Evolutionary conservation across 2,329 filamentous ascomycete species (phyloP).

Genomic region (Tolypocladium album): DNA sequence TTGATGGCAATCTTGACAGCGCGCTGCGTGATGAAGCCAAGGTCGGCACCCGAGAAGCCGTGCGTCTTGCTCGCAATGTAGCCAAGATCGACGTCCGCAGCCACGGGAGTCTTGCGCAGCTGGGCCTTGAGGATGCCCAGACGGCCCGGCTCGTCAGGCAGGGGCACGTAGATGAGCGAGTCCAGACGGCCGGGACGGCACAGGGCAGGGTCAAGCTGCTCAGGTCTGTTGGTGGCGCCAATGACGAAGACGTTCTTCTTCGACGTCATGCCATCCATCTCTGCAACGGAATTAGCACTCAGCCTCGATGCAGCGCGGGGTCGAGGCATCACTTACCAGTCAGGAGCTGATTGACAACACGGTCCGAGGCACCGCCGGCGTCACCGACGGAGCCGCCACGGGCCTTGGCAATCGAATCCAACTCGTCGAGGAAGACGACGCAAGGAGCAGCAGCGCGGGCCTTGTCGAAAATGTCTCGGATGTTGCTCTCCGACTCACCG

Average conservation of each 20-base stretch:
- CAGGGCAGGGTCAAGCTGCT: constrained; percentile 95
- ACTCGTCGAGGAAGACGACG: constrained; percentile 95
- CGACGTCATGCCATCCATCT: constrained; percentile 99
- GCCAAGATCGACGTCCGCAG: constrained; percentile 73
- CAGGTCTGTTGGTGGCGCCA: constrained; percentile 94
- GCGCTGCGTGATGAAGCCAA: constrained; percentile 97
- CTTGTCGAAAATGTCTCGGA: constrained; percentile 99
- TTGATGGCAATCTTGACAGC: constrained; percentile 99
- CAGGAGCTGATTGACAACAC: constrained; percentile 98
- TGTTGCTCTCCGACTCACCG: constrained; percentile 99
- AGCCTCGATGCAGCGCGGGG: no score
- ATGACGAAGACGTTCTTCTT: constrained; percentile 99
- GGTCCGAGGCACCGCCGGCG: constrained; percentile 95
- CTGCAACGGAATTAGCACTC: constrained; percentile 38
- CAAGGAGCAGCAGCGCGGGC: constrained; percentile 95
- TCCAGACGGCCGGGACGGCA: constrained; percentile 98
- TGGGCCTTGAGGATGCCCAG: constrained; percentile 87
- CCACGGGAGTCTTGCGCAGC: constrained; percentile 94
- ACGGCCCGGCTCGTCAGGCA: constrained; percentile 86
- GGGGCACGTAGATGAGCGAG: constrained; percentile 94
- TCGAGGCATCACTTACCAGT: constrained; percentile 55
- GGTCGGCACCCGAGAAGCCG: constrained; percentile 98
- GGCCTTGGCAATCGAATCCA: constrained; percentile 98
- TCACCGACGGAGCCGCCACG: constrained; percentile 94
- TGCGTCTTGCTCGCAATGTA: constrained; percentile 96